Conservation (phyloP, 768 basidiomycete species). For the Obba rivulosa region DNA sequence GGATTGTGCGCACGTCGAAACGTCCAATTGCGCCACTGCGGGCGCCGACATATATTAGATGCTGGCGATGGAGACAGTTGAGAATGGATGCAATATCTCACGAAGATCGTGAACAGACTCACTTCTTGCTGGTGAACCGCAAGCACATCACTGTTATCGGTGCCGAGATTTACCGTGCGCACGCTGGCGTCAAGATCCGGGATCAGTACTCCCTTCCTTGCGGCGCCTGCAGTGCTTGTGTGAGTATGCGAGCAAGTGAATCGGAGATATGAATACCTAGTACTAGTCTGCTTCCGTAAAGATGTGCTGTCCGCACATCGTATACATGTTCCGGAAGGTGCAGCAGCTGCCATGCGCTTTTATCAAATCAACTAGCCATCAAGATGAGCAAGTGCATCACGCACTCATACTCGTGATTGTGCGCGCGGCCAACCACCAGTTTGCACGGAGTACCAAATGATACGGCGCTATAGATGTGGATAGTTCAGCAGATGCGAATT, state of each 20-base stretch:
- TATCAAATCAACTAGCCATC: neutral
- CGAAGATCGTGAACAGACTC: neutral
- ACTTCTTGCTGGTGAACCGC: constrained; percentile 6
- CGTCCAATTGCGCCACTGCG: constrained; percentile 11
- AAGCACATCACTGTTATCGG: constrained; percentile 2
- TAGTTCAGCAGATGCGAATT: neutral
- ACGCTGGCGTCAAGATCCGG: constrained; percentile 1
- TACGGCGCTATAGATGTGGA: neutral
- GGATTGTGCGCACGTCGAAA: constrained; percentile 12
- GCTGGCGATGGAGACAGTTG: neutral
- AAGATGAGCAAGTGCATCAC: neutral
- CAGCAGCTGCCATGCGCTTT: constrained; percentile 2
- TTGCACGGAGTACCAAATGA: constrained; percentile 6
- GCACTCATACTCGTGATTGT: neutral
- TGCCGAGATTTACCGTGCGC: no score
- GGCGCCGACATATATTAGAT: constrained; percentile 12
- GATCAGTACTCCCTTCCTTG: neutral
- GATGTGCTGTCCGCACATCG: constrained; percentile 2
- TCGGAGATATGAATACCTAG: neutral
- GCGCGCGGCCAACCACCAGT: neutral
- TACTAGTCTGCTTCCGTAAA: neutral
- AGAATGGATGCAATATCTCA: no score
- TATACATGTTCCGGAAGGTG: constrained; percentile 2
- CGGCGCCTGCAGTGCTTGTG: neutral
- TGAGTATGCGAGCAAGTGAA: neutral